Conservation (phyloP, 768 basidiomycete genomes). For the Boletus rubescentipes region DNA sequence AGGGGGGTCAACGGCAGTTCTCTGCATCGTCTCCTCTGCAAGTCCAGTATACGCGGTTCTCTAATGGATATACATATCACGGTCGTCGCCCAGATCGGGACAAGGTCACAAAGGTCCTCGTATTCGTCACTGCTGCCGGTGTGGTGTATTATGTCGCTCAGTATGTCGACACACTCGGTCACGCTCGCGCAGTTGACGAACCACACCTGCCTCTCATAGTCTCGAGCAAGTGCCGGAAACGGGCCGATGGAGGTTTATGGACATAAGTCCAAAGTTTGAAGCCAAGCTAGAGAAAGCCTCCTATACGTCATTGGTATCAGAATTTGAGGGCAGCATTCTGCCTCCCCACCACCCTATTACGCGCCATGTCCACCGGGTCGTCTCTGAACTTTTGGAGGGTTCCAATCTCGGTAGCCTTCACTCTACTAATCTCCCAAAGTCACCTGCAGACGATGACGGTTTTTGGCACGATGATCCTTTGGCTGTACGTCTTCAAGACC, state of each 20-base stretch:
- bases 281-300: constrained; percentile 46
- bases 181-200: background rate
- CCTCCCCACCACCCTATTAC: constrained; percentile 67
- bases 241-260: constrained; percentile 88
- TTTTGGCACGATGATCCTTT: constrained; percentile 25
- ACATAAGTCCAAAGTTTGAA: constrained; percentile 59
- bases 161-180: constrained; percentile 14
- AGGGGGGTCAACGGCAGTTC: constrained; percentile 13
- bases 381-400: constrained; percentile 63
- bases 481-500: background rate
- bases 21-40: constrained; percentile 19
- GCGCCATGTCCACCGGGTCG: constrained; percentile 67
- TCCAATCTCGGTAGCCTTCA: constrained; percentile 67
- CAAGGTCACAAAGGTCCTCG: constrained; percentile 13
- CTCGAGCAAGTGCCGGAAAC: constrained; percentile 86
- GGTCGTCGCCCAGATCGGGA: constrained; percentile 7
- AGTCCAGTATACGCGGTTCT: constrained; percentile 31
- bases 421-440: constrained; percentile 8
- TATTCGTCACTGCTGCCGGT: constrained; percentile 20
- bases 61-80: constrained; percentile 9
- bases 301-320: constrained; percentile 43
- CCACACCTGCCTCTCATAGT: constrained; percentile 39
- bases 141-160: constrained; percentile 30
- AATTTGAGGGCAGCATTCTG: constrained; percentile 57
- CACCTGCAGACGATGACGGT: constrained; percentile 11